Conservation (phyloP, 2,329 filamentous ascomycete species). For the Xylariaceae sp. region DNA sequence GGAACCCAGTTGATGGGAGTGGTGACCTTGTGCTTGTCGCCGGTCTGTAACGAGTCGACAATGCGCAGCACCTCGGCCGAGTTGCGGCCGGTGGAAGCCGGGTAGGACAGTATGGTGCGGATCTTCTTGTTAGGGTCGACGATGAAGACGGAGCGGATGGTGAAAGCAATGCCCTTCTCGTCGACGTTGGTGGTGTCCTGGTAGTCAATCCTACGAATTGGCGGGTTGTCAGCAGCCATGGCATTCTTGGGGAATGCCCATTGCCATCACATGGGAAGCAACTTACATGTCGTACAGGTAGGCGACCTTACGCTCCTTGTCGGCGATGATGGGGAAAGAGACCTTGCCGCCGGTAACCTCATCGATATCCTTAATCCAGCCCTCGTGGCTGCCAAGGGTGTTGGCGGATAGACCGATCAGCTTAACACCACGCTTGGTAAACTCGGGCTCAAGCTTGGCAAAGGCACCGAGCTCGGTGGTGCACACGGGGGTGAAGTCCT, state of each 20-base stretch:
- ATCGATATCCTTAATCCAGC: slow-evolving; percentile 90
- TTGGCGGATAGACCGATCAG: slow-evolving; percentile 91
- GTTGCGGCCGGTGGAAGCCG: slow-evolving; percentile 87
- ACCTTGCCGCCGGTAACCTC: slow-evolving; percentile 76
- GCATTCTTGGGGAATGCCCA: neutral
- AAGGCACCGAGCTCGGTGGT: slow-evolving; percentile 95
- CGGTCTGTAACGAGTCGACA: slow-evolving; percentile 79
- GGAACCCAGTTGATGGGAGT: slow-evolving; percentile 91
- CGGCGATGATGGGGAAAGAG: slow-evolving; percentile 80
- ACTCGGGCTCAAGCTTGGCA: slow-evolving; percentile 86
- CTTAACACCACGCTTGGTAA: slow-evolving; percentile 86
- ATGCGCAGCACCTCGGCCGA: slow-evolving; percentile 79
- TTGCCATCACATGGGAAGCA: neutral
- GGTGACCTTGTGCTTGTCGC: slow-evolving; percentile 86
- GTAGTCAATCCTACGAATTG: slow-evolving; percentile 70
- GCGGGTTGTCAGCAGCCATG: slow-evolving; percentile 11
- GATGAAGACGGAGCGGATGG: slow-evolving; percentile 93
- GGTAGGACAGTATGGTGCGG: slow-evolving; percentile 90
- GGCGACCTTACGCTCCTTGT: slow-evolving; percentile 78
- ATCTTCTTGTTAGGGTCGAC: slow-evolving; percentile 95
- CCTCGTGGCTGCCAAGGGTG: slow-evolving; percentile 80
- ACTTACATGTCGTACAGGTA: slow-evolving; percentile 79
- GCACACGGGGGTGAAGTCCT: slow-evolving; percentile 94
- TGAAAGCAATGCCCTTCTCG: slow-evolving; percentile 85
- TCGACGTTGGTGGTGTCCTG: slow-evolving; percentile 84